phyloP scores from a whole-genome alignment of 2,329 filamentous ascomycete genomes.

The Sarocladiaceae sp. region DNA sequence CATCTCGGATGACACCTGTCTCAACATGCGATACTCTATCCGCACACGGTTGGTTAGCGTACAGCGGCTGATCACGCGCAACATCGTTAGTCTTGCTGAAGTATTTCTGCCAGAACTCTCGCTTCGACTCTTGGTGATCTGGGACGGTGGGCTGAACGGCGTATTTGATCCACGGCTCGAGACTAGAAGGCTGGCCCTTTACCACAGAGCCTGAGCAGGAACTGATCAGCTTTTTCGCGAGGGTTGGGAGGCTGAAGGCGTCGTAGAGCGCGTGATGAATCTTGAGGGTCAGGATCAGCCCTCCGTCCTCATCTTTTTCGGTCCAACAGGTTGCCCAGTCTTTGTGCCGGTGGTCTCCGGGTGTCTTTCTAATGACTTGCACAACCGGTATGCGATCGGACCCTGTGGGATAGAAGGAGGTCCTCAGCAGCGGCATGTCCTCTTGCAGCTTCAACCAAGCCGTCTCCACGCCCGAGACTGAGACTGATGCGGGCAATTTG shows the following conservation, averaged over 20 bases:
- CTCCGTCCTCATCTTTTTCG: conserved; percentile 11
- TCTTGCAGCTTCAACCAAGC: conserved; percentile 58
- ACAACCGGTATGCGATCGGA: conserved; percentile 45
- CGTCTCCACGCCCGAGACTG: conserved; percentile 33
- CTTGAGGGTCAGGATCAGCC: conserved; percentile 40
- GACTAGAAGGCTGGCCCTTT: not conserved
- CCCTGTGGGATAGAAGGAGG: conserved; percentile 52
- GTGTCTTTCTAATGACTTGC: conserved; percentile 49
- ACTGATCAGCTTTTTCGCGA: conserved; percentile 42
- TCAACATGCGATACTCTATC: conserved; percentile 1
- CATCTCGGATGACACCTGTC: not conserved
- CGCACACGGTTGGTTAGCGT: no score
- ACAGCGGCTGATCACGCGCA: no score
- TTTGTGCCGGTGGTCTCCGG: not conserved
- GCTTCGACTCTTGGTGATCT: conserved; percentile 14
- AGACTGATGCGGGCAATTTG: conserved; percentile 20
- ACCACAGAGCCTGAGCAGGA: conserved; percentile 11
- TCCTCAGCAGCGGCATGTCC: conserved; percentile 60
- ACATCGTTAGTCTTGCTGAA: conserved; percentile 16
- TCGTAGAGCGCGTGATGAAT: conserved; percentile 91
- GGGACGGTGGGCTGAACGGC: conserved; percentile 11
- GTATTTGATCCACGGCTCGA: conserved; percentile 22
- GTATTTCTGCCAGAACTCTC: conserved; percentile 37
- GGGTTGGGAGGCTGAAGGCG: conserved; percentile 64
- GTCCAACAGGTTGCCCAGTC: not conserved